phyloP scores from a whole-genome alignment of 768 basidiomycete species.

The Suillus fuscotomentosus region DNA sequence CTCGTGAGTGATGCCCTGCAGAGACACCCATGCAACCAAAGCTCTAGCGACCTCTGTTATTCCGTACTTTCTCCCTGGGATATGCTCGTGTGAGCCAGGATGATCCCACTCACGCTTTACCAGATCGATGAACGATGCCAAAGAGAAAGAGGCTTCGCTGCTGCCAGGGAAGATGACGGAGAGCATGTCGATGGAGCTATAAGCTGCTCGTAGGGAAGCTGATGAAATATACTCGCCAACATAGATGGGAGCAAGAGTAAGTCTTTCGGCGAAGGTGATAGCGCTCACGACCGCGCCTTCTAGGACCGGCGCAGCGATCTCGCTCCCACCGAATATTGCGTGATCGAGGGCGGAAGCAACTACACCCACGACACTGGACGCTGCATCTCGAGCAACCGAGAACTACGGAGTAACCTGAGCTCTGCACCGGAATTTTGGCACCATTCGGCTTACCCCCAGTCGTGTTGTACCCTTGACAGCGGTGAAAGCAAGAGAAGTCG shows the following conservation, averaged over 20 bases:
- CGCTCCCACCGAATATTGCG: conserved; percentile 61
- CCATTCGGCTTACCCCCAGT: conserved; percentile 55
- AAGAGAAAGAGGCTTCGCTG: conserved; percentile 78
- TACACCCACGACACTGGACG: conserved; percentile 54
- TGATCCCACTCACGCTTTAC: conserved; percentile 78
- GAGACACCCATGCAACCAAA: conserved; percentile 74
- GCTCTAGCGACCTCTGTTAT: conserved; percentile 67
- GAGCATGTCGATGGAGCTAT: conserved; percentile 73
- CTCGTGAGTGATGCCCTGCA: conserved; percentile 80
- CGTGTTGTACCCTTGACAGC: conserved; percentile 66
- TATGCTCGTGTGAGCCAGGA: conserved; percentile 46
- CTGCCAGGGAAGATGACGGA: conserved; percentile 71
- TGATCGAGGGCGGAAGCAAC: conserved; percentile 63
- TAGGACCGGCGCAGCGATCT: conserved; percentile 56
- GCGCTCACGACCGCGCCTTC: conserved; percentile 59
- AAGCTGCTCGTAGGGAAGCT: conserved; percentile 70
- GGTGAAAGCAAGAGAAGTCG: conserved; percentile 63
- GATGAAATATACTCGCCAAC: conserved; percentile 76
- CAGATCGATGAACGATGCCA: conserved; percentile 75
- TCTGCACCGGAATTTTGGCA: conserved; percentile 10
- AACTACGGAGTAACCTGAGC: conserved; percentile 46
- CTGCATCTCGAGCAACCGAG: conserved; percentile 60
- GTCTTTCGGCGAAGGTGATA: conserved; percentile 64
- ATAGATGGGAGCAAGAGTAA: conserved; percentile 73
- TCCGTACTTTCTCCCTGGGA: conserved; percentile 61